These are phyloP conservation scores for Torulaspora microellipsoides DNA, from an alignment of 805 yeast species.

Conservation along the genomic window DNA sequence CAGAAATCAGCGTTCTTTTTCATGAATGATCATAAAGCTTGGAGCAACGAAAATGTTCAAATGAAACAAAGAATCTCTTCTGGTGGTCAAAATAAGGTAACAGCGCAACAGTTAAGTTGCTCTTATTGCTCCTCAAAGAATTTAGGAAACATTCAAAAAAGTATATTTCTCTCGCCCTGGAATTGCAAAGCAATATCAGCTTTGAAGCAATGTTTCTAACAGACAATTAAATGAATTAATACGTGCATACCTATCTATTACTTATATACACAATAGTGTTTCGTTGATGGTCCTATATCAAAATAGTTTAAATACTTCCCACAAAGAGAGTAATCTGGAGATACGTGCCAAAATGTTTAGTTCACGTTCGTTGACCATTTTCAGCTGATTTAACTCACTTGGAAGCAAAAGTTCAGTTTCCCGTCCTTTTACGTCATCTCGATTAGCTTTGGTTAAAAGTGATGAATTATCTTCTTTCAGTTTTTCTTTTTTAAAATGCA, in stretches of 20 bases:
- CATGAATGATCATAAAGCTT: slow-evolving; percentile 64
- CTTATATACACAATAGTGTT: neutral
- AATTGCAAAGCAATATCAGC: slow-evolving; percentile 32
- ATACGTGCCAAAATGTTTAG: slow-evolving; percentile 49
- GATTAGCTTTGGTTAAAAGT: slow-evolving; percentile 70
- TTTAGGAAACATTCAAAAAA: slow-evolving; percentile 58
- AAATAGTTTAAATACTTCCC: slow-evolving; percentile 48
- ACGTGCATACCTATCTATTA: neutral
- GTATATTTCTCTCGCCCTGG: slow-evolving; percentile 60
- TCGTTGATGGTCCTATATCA: neutral
- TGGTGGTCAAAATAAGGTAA: slow-evolving; percentile 45
- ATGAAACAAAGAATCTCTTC: slow-evolving; percentile 58
- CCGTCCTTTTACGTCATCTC: slow-evolving; percentile 85
- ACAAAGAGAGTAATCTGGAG: slow-evolving; percentile 50
- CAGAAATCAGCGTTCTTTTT: slow-evolving; percentile 68
- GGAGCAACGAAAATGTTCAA: slow-evolving; percentile 58
- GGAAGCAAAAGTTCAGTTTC: slow-evolving; percentile 71
- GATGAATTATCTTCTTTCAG: slow-evolving; percentile 58
- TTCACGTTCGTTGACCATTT: slow-evolving; percentile 55
- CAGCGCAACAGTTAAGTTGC: slow-evolving; percentile 45
- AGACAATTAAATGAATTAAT: neutral
- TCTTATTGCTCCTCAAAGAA: slow-evolving; percentile 47
- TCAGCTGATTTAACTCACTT: slow-evolving; percentile 69
- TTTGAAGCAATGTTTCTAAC: slow-evolving; percentile 30
- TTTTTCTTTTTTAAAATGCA: slow-evolving; percentile 50